Percentiles rank a stretch among this genome's conserved stretches.
These are phyloP conservation scores for Coemansia sp. DNA, from an alignment of 192 early-diverging fungal genomes.

Conservation along the genomic window DNA sequence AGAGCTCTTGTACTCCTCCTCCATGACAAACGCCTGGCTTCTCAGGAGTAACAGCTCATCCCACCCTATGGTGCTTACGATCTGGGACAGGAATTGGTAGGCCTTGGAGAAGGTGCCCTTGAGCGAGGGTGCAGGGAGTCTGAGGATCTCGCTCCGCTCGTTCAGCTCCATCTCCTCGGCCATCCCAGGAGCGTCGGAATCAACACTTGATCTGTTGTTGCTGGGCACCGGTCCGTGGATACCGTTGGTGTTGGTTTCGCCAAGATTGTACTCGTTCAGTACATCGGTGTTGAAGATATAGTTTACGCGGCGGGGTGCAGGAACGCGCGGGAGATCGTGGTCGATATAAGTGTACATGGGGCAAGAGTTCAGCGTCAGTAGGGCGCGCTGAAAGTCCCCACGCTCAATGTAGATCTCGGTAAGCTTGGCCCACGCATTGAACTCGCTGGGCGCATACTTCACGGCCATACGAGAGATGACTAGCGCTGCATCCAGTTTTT, in stretches of 20 bases:
- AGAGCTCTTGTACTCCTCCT: constrained; percentile 88
- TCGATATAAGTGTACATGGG: constrained; percentile 97
- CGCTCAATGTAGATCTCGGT: constrained; percentile 90
- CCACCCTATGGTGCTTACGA: constrained; percentile 90
- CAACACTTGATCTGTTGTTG: constrained; percentile 29
- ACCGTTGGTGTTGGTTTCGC: constrained; percentile 34
- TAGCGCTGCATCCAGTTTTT: constrained; percentile 72
- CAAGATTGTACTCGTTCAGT: constrained; percentile 50
- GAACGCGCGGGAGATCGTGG: constrained; percentile 88
- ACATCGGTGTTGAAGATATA: constrained; percentile 86
- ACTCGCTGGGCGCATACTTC: constrained; percentile 93
- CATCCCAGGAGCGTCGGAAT: constrained; percentile 38
- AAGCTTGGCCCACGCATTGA: constrained; percentile 91
- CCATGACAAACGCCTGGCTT: constrained; percentile 97
- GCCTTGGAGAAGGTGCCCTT: constrained; percentile 93
- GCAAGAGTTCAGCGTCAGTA: constrained; percentile 95
- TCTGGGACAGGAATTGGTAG: constrained; percentile 76
- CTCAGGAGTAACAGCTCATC: constrained; percentile 87
- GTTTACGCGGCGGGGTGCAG: constrained; percentile 82
- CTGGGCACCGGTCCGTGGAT: constrained; percentile 35
- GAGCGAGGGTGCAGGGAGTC: constrained; percentile 85
- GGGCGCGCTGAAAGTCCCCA: constrained; percentile 76
- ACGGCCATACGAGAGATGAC: constrained; percentile 91
- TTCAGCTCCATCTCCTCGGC: constrained; percentile 48
- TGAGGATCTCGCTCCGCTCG: constrained; percentile 62